Conservation (phyloP, 768 basidiomycete genomes). For the Suillus lakei region DNA sequence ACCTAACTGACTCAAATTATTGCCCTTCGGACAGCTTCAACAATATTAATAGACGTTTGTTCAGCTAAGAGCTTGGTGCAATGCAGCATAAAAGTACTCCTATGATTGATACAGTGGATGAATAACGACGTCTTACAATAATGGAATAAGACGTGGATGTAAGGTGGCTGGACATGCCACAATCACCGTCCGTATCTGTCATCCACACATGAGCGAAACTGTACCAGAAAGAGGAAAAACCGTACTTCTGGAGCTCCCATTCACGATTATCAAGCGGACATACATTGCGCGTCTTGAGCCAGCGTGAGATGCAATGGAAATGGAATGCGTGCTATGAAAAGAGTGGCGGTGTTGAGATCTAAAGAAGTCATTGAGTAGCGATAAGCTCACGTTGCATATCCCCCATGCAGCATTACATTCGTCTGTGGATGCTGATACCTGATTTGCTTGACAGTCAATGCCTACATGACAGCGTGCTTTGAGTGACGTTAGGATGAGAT, state of each 20-base stretch:
- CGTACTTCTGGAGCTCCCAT: conserved; percentile 96
- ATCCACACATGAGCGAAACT: neutral
- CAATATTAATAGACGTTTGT: neutral
- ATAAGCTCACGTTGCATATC: conserved; percentile 81
- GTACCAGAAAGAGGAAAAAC: conserved; percentile 14
- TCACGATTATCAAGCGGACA: conserved; percentile 95
- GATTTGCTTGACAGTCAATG: conserved; percentile 99
- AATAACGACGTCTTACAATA: conserved; percentile 2
- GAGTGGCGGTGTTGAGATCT: conserved; percentile 1
- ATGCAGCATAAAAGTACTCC: neutral
- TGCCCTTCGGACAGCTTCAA: neutral
- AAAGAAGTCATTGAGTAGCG: neutral
- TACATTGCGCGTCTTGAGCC: conserved; percentile 97
- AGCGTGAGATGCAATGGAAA: conserved; percentile 99
- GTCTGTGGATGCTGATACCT: conserved; percentile 94
- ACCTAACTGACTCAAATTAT: neutral
- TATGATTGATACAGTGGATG: neutral
- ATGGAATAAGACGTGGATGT: neutral
- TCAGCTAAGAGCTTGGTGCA: neutral
- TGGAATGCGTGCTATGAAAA: conserved; percentile 90
- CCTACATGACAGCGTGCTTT: conserved; percentile 52
- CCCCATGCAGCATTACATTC: conserved; percentile 99
- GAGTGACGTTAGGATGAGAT: conserved; percentile 7
- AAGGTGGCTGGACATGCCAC: neutral
- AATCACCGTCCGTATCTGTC: conserved; percentile 2